Base-by-base conservation (phyloP, 1,139 yeast genomes). In the Arxiozyma heterogenica region DNA sequence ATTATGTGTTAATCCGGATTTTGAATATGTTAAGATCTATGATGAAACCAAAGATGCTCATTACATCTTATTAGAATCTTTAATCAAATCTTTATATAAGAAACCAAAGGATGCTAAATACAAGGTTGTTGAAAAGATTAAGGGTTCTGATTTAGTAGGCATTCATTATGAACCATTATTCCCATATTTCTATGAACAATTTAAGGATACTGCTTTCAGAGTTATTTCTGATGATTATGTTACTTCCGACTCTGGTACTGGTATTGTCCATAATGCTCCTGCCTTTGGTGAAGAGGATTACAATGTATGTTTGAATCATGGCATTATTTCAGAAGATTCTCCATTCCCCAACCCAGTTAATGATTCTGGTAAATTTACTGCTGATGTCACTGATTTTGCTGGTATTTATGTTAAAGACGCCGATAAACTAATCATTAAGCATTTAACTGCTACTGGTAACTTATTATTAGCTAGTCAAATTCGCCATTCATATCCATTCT, bases 281-380 rank as follows among this genome's bases (percentile, higher is more conserved):
- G 94, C 98, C 51, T 94, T 90, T 75, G 99, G 99, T 85, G 99
- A 93, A 75, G 95, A 84, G 73, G 99, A 94, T 91, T 90, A 83
- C 79, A 80, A 78, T 60, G 95, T 85, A 59, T 86, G 95, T 64
- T 76, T 82, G 52, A 81, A 77, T 46, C 80, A 82, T 44, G 97
- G 96, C 57, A 75, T 93, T 65, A 85, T 91, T 60, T 71, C 70
- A 61, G 89, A 83, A 65, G 82, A 79, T 57, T 73, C 80, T 61
- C 72, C 77, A 17, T 93, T 97, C 53, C 98, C 98, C 61, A 87
- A 87, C 69, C 96, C 98, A 23, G 86, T 94, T 54, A 97, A 93
- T 71, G 98, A 91, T 70, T 76, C 80, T 57, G 99, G 99, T 70
- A 77, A 76, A 59, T 89, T 91, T 77, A 86, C 94, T 47, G 62